Conservation (phyloP, 768 basidiomycete species). For the Phylloporus sp. region DNA sequence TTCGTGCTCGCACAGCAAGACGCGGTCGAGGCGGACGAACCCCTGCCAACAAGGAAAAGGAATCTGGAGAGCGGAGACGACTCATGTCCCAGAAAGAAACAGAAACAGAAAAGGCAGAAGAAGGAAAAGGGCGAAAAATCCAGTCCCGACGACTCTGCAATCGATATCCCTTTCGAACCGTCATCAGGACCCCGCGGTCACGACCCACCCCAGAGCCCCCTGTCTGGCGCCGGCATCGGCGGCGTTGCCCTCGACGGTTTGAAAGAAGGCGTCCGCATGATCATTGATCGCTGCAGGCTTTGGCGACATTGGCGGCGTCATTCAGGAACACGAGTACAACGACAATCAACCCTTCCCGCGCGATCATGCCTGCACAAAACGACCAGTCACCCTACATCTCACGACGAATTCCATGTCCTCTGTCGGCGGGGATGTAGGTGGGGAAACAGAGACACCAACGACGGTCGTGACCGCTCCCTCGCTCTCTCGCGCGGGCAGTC, state of each 20-base stretch:
- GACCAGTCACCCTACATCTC: conserved; percentile 30
- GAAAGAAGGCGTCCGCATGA: conserved; percentile 58
- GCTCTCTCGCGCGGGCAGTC: conserved; percentile 15
- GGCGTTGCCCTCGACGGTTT: conserved; percentile 47
- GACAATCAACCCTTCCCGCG: neutral
- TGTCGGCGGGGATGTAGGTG: conserved; percentile 9
- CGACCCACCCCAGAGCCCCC: conserved; percentile 4
- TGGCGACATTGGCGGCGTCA: conserved; percentile 27
- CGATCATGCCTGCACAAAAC: conserved; percentile 20
- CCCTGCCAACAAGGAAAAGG: conserved; percentile 27
- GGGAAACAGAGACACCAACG: neutral
- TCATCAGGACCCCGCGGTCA: conserved; percentile 35
- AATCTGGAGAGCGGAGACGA: conserved; percentile 25
- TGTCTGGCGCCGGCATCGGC: conserved; percentile 8
- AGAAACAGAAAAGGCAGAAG: conserved; percentile 31
- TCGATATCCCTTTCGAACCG: neutral
- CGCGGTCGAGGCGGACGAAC: conserved; percentile 13
- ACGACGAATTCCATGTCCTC: conserved; percentile 48
- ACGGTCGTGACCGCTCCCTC: conserved; percentile 1
- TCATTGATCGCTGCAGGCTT: conserved; percentile 53
- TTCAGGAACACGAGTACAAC: conserved; percentile 6
- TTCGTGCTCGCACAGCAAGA: conserved; percentile 24
- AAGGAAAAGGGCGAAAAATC: conserved; percentile 17
- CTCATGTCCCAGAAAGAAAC: conserved; percentile 12
- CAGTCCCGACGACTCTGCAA: conserved; percentile 24